Evolutionary conservation across 2,329 filamentous ascomycete genomes (phyloP).

Genomic region (Penicillium verrucosum): DNA sequence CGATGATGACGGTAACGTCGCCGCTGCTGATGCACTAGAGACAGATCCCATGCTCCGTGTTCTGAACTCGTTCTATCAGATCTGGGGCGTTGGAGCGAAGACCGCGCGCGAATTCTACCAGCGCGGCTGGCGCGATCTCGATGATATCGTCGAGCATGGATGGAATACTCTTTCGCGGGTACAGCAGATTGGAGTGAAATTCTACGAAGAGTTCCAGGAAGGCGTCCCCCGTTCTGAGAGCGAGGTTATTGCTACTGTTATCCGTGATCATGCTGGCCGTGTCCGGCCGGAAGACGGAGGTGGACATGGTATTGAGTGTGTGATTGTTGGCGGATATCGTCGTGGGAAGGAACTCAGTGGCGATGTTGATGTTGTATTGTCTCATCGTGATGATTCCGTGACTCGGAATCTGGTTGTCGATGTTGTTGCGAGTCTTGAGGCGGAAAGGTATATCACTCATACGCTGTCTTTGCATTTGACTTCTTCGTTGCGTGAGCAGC

Average conservation of each 20-base stretch:
- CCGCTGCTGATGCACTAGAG: slow-evolving; percentile 63
- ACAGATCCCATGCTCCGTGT: slow-evolving; percentile 62
- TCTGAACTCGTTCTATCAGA: slow-evolving; percentile 71
- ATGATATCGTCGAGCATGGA: slow-evolving; percentile 79
- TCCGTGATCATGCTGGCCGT: slow-evolving; percentile 64
- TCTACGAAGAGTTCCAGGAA: slow-evolving; percentile 76
- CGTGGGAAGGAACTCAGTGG: slow-evolving; percentile 70
- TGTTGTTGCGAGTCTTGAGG: slow-evolving; percentile 69
- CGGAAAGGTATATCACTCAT: slow-evolving; percentile 71
- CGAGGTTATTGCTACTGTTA: slow-evolving; percentile 61
- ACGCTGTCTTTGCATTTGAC: slow-evolving; percentile 68
- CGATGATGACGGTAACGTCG: slow-evolving; percentile 54
- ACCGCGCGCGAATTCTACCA: slow-evolving; percentile 75
- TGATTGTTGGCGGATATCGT: slow-evolving; percentile 77
- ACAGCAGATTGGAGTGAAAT: slow-evolving; percentile 93
- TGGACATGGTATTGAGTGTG: slow-evolving; percentile 52
- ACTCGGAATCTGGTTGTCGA: slow-evolving; percentile 69
- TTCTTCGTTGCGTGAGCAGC: slow-evolving; percentile 70
- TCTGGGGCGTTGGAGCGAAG: slow-evolving; percentile 86
- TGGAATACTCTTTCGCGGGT: slow-evolving; percentile 73
- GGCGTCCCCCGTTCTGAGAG: slow-evolving; percentile 73
- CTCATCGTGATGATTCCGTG: slow-evolving; percentile 66
- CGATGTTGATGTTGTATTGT: slow-evolving; percentile 83
- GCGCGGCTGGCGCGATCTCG: slow-evolving; percentile 74
- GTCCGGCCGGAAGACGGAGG: slow-evolving; percentile 53